These are phyloP conservation scores for Aphanomyces cochlioides DNA, from an alignment of 352 stramenopile genomes.

Conservation along the genomic window DNA sequence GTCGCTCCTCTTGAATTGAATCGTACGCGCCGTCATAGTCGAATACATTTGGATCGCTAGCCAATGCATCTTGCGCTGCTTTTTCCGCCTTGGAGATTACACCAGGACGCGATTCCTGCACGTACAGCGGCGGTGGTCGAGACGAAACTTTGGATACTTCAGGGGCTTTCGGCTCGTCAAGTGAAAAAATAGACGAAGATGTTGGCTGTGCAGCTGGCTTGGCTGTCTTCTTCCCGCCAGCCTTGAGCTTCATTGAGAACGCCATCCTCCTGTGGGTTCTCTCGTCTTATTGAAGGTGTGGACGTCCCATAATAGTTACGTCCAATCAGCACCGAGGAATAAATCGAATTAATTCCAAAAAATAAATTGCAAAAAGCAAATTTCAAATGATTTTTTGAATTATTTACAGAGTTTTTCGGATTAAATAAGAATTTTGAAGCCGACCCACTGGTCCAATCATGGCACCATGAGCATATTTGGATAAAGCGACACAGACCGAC, in stretches of 20 bases:
- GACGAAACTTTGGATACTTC: conserved; percentile 14
- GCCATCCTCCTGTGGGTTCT: conserved; percentile 33
- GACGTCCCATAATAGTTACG: background rate
- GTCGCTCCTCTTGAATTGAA: conserved; percentile 55
- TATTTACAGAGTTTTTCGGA: no score
- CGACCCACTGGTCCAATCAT: no score
- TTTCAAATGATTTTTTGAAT: conserved; percentile 20
- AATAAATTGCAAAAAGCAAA: background rate
- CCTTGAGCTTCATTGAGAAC: conserved; percentile 63
- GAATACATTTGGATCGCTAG: conserved; percentile 80
- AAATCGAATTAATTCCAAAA: no score
- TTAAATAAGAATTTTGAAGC: no score
- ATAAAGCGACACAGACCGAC: no score
- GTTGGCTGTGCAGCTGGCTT: conserved; percentile 24
- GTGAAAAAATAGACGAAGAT: conserved; percentile 35
- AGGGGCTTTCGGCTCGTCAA: conserved; percentile 29
- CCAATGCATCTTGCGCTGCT: conserved; percentile 52
- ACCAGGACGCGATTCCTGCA: conserved; percentile 5
- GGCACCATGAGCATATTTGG: no score
- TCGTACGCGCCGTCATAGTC: conserved; percentile 91
- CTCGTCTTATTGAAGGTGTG: background rate
- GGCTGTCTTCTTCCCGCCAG: conserved; percentile 39
- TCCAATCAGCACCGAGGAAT: background rate
- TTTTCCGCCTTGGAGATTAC: conserved; percentile 41
- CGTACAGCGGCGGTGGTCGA: conserved; percentile 1